Evolutionary conservation across 805 yeast species (phyloP).

Genomic region (Isabelozyma heimii): DNA sequence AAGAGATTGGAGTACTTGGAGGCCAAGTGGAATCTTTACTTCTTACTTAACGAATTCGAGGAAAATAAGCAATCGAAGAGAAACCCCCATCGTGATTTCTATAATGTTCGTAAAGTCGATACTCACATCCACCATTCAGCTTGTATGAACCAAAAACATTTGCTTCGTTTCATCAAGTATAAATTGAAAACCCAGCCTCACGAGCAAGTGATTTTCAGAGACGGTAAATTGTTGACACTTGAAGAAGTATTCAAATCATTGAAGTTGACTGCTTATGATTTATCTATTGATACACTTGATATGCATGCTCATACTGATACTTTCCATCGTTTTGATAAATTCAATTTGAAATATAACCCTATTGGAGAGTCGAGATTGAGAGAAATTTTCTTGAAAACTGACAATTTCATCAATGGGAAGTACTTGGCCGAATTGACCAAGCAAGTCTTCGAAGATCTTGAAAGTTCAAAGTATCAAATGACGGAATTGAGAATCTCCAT

Average conservation of each 20-base stretch:
- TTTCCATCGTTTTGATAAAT: conserved; percentile 96
- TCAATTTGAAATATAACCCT: conserved; percentile 95
- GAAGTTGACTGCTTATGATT: conserved; percentile 88
- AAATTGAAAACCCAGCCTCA: conserved; percentile 84
- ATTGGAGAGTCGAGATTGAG: conserved; percentile 97
- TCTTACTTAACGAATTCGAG: conserved; percentile 84
- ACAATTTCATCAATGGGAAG: conserved; percentile 83
- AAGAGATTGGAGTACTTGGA: conserved; percentile 90
- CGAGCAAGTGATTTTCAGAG: conserved; percentile 91
- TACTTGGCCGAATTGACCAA: conserved; percentile 91
- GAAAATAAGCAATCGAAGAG: conserved; percentile 87
- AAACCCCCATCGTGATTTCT: conserved; percentile 96
- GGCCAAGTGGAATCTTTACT: conserved; percentile 94
- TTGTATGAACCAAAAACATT: conserved; percentile 97
- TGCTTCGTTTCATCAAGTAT: conserved; percentile 89
- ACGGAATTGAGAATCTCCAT: conserved; percentile 94
- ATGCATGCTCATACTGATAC: conserved; percentile 99
- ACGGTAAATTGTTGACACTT: conserved; percentile 81
- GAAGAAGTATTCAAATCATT: conserved; percentile 90
- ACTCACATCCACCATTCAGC: conserved; percentile 99
- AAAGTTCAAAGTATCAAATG: conserved; percentile 94
- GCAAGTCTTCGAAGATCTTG: conserved; percentile 92
- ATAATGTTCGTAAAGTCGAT: conserved; percentile 94
- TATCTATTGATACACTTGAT: conserved; percentile 93
- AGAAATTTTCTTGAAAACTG: conserved; percentile 94